phyloP scores from a whole-genome alignment of 352 stramenopile genomes.

The Phytophthora fragariaefolia region DNA sequence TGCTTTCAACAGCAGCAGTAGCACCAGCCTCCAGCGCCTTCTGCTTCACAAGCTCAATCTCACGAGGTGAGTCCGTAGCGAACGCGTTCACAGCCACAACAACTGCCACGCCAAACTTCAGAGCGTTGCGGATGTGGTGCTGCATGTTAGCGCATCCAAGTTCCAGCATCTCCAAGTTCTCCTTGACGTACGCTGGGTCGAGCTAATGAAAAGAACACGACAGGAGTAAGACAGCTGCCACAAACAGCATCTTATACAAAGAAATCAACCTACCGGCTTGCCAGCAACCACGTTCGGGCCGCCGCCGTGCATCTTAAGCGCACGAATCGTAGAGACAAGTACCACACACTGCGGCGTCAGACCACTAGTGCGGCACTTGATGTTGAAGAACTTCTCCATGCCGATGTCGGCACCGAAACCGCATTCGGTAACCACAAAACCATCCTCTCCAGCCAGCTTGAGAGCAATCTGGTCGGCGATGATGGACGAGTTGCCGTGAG shows the following conservation, averaged over 20 bases:
- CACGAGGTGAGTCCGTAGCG: constrained; percentile 68
- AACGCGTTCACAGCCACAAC: constrained; percentile 96
- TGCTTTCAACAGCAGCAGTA: constrained; percentile 96
- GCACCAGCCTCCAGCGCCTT: constrained; percentile 93
- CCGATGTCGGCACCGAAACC: constrained; percentile 98
- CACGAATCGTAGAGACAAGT: constrained; percentile 97
- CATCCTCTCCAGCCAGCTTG: constrained; percentile 95
- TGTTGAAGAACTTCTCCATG: constrained; percentile 99
- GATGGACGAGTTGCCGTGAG: constrained; percentile 97
- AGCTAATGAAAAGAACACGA: constrained; percentile 42
- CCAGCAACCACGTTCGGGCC: constrained; percentile 94
- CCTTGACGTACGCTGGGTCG: constrained; percentile 92
- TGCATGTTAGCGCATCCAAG: constrained; percentile 94
- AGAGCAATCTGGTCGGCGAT: constrained; percentile 96
- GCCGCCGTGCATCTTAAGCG: constrained; percentile 99
- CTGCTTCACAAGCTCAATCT: constrained; percentile 95
- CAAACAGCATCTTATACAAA: background rate
- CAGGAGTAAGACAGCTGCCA: constrained; percentile 2
- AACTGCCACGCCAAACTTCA: constrained; percentile 94
- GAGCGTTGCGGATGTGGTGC: constrained; percentile 97
- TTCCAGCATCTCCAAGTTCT: constrained; percentile 96
- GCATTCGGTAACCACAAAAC: constrained; percentile 97
- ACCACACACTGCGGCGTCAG: constrained; percentile 97
- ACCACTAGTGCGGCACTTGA: constrained; percentile 97
- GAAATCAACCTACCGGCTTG: constrained; percentile 76